Percentiles rank a stretch among this genome's conserved stretches.
Conservation (phyloP, 2,329 filamentous ascomycete genomes). For the Paracorniculantispora psalliotae region DNA sequence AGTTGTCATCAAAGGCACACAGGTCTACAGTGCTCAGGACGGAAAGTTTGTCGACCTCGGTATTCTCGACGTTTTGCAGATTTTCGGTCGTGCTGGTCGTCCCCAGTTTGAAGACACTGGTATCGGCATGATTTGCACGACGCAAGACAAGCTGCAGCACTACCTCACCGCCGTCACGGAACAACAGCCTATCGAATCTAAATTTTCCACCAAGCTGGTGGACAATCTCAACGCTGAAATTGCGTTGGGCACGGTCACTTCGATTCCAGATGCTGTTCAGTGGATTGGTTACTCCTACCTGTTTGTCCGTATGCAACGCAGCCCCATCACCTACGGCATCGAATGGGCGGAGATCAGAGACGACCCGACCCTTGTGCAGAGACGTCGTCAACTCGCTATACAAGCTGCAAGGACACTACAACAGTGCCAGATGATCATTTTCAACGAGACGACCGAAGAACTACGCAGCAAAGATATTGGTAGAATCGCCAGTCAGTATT, state of each 20-base stretch:
- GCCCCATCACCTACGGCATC: slow-evolving; percentile 88
- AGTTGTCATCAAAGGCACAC: slow-evolving; percentile 96
- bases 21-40: slow-evolving; percentile 92
- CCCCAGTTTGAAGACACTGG: slow-evolving; percentile 97
- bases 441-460: slow-evolving; percentile 91
- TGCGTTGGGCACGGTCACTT: slow-evolving; percentile 88
- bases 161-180: slow-evolving; percentile 92
- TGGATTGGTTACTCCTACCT: slow-evolving; percentile 98
- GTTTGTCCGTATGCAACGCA: slow-evolving; percentile 93
- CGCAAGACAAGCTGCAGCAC: slow-evolving; percentile 85
- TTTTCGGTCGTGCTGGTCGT: slow-evolving; percentile 95
- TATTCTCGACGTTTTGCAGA: slow-evolving; percentile 94
- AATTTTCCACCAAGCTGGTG: slow-evolving; percentile 86
- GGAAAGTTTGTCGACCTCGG: slow-evolving; percentile 96
- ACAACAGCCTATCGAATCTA: slow-evolving; percentile 96
- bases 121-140: slow-evolving; percentile 97
- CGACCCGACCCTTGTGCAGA: slow-evolving; percentile 80
- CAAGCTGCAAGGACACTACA: slow-evolving; percentile 84
- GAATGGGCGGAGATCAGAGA: slow-evolving; percentile 88
- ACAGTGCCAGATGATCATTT: slow-evolving; percentile 97
- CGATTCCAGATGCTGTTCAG: slow-evolving; percentile 85
- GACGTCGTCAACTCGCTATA: slow-evolving; percentile 79
- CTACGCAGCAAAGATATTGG: slow-evolving; percentile 92
- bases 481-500: slow-evolving; percentile 94
- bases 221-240: slow-evolving; percentile 98